A percentile compares a stretch with the other conserved stretches of the same genome.
Evolutionary conservation across 257 asterid species (phyloP).

Genomic region (Forsythia viridissima): DNA sequence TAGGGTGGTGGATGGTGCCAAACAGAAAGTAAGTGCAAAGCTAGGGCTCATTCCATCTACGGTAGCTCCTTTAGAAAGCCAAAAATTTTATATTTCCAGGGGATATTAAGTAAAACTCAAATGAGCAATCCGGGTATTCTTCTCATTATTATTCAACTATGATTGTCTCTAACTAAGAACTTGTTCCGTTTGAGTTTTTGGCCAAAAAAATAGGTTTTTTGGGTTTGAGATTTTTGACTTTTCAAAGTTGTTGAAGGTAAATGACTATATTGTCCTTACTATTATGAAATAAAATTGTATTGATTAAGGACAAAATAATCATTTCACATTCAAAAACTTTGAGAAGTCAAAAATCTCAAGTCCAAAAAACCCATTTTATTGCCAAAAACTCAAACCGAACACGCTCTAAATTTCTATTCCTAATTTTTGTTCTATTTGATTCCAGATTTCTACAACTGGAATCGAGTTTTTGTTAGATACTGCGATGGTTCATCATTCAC

Average conservation of each 20-base stretch:
- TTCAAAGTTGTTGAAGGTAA: too few species aligned
- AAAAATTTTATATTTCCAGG: background rate
- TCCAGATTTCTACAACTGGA: constrained; percentile 44
- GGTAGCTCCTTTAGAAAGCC: constrained; percentile 16
- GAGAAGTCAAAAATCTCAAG: too few species aligned
- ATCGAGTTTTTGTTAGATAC: constrained; percentile 31
- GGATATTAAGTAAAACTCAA: constrained; percentile 15
- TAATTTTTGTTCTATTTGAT: background rate
- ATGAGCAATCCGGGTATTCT: constrained; percentile 30
- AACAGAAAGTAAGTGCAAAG: background rate
- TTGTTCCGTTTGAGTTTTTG: too few species aligned
- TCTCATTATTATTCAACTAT: background rate
- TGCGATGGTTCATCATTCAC: constrained; percentile 41
- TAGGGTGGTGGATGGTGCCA: constrained; percentile 57
- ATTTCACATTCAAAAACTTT: too few species aligned
- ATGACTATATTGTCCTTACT: too few species aligned
- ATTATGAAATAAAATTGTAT: too few species aligned
- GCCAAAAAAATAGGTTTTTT: too few species aligned
- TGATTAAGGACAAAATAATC: too few species aligned
- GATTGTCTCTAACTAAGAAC: too few species aligned
- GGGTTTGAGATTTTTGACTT: too few species aligned
- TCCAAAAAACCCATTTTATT: too few species aligned
- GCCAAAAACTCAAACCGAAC: too few species aligned
- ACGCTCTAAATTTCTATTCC: background rate
- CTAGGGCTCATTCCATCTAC: background rate